These are phyloP conservation scores for Blastocystis sp. DNA, from an alignment of 352 stramenopile genomes.

Conservation along the genomic window DNA sequence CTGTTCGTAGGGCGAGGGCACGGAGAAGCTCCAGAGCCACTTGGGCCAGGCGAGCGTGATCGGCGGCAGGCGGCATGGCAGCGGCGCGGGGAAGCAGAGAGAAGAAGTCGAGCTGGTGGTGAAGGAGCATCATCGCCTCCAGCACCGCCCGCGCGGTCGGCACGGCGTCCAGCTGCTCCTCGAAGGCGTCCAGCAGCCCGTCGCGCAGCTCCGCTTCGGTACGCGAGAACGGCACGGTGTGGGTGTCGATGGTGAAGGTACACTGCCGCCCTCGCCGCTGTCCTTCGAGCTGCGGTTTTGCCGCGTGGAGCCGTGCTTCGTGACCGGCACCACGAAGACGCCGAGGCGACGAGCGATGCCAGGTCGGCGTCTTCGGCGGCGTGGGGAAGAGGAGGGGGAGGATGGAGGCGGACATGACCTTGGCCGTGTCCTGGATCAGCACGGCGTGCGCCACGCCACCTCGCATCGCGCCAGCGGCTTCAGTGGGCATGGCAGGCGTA, in stretches of 20 bases:
- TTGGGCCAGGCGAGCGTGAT: slow-evolving; percentile 33
- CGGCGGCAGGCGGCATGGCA: not conserved
- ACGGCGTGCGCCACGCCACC: not conserved
- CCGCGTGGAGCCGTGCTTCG: not conserved
- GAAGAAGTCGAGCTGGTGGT: not conserved
- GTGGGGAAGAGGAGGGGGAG: not conserved
- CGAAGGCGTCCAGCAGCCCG: not conserved
- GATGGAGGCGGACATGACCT: not conserved
- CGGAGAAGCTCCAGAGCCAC: slow-evolving; percentile 15
- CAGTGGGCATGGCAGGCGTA: not conserved
- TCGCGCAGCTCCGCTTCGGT: not conserved
- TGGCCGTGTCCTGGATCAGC: not conserved
- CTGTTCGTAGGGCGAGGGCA: slow-evolving; percentile 26
- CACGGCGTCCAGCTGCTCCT: not conserved
- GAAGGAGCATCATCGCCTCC: not conserved
- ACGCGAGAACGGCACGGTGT: not conserved
- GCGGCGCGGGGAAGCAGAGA: not conserved
- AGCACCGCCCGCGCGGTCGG: not conserved
- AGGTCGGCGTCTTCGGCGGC: not conserved
- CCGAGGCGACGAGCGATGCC: not conserved
- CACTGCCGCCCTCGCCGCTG: not conserved
- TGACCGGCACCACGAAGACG: not conserved
- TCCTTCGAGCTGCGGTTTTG: not conserved
- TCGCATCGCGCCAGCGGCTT: no score
- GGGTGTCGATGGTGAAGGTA: not conserved